Evolutionary conservation across 371 early-diverging fungal genomes (phyloP), one percentile per base, ranked within the genome.

Genomic region (Mucor sp.): DNA sequence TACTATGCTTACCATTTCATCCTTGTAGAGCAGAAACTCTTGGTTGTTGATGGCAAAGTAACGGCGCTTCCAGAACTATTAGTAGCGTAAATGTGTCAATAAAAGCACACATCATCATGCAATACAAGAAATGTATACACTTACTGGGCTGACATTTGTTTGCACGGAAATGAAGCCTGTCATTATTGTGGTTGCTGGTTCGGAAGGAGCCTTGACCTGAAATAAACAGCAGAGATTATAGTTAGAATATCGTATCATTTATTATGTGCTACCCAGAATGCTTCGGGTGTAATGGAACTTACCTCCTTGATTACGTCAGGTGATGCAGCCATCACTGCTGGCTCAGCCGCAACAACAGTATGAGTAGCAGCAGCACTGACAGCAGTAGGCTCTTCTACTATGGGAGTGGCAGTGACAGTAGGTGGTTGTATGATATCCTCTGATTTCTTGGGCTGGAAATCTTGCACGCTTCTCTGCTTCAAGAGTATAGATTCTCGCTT

Each of bases 31-130:
- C 27, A 70, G 69, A 2, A 85, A 27, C 0, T 53, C 63, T 23
- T 78, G 74, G 2, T 23, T 57, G 19, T 71, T 70, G 65, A 87
- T 71, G 27, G 75, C 74, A 68, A 82, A 85, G 68, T 79, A 84
- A 41, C 85, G 74, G 27, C 87, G 71, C 61, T 76, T 81, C 87
- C 85, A 87, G 41, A 65, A 70, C 70, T 70, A 65, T n/a, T n/a
- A n/a, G n/a, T 12, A 19, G 2, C 28, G 21, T 47, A n/a, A n/a
- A 43, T 21, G 32, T 32, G 32, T 32, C 32, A 32, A 23, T 47
- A 33, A 57, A n/a, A n/a, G 15, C 3, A 43, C 14, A 48, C 21
- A 11, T 9, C 3, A 43, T 43, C 8, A 27, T 50, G 12, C 15
- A 7, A 25, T 23, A 14, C 32, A 12, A 37, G 4, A 2, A 25